These are phyloP conservation scores for Pyracantha coccinea DNA, from an alignment of 331 rosid genomes.

Conservation along the genomic window DNA sequence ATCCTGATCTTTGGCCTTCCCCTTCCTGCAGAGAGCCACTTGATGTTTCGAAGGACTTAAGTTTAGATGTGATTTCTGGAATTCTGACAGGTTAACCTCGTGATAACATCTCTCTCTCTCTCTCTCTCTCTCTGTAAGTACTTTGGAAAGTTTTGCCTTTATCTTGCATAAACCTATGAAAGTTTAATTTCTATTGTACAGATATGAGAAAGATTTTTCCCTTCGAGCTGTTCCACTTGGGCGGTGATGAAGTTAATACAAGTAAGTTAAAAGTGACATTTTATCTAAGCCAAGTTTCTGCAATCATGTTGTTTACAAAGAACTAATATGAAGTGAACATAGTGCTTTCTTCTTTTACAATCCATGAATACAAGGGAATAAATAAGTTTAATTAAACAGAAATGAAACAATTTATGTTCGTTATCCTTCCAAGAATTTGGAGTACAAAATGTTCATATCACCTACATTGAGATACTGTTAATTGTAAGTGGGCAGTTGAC, in stretches of 20 bases:
- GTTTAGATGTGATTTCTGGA: slow-evolving; percentile 81
- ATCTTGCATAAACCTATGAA: background rate
- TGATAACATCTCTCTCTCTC: slow-evolving; percentile 9
- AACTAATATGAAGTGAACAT: background rate
- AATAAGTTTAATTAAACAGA: too few species aligned
- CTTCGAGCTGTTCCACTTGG: slow-evolving; percentile 92
- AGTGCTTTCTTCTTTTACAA: background rate
- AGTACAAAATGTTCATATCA: too few species aligned
- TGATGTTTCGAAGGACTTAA: slow-evolving; percentile 74
- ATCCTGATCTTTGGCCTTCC: slow-evolving; percentile 97
- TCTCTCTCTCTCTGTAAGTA: background rate
- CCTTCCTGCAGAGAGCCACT: slow-evolving; percentile 83
- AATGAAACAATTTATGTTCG: too few species aligned
- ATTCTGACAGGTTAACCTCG: slow-evolving; percentile 68
- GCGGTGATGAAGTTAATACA: slow-evolving; percentile 98
- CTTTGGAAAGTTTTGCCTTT: background rate
- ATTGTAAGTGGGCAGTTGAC: too few species aligned
- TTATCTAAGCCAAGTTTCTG: slow-evolving; percentile 10
- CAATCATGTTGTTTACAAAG: slow-evolving; percentile 11
- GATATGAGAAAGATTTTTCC: slow-evolving; percentile 93
- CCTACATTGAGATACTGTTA: too few species aligned
- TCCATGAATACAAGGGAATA: too few species aligned
- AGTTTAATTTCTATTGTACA: slow-evolving; percentile 26
- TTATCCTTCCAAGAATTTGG: too few species aligned
- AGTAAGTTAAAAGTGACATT: slow-evolving; percentile 39